Percentiles rank a stretch among this genome's conserved stretches.
These are phyloP conservation scores for Acaromyces ingoldii DNA, from an alignment of 1,284 basidiomycete genomes.

Conservation along the genomic window DNA sequence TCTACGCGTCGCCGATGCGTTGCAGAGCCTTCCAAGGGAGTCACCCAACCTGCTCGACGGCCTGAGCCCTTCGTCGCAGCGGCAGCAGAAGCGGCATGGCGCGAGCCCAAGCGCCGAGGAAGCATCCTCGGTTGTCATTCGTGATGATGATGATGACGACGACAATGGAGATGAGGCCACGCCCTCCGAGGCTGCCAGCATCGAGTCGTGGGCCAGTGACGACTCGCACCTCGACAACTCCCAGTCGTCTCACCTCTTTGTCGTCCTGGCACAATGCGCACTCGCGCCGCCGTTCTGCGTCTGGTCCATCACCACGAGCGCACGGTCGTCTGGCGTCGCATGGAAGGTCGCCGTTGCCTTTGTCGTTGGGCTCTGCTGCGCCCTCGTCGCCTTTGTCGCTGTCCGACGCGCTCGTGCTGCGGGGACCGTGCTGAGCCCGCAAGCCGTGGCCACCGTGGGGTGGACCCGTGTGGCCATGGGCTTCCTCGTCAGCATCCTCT, in stretches of 20 bases:
- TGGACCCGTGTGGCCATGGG: slow-evolving; percentile 19
- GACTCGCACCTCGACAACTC: background rate
- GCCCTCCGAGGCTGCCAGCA: background rate
- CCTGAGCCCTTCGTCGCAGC: background rate
- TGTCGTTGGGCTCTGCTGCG: slow-evolving; percentile 7
- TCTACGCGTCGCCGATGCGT: slow-evolving; percentile 25
- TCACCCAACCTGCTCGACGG: background rate
- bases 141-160: background rate
- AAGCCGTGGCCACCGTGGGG: background rate
- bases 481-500: slow-evolving; percentile 42
- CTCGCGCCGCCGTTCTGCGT: slow-evolving; percentile 34
- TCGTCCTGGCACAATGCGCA: slow-evolving; percentile 32
- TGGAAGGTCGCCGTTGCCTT: slow-evolving; percentile 15
- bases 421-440: background rate
- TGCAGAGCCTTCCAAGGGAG: slow-evolving; percentile 22
- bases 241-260: slow-evolving; percentile 12
- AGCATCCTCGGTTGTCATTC: background rate
- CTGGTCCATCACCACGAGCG: slow-evolving; percentile 26
- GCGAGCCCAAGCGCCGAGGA: background rate
- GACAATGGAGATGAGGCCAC: background rate
- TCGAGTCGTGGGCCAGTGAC: slow-evolving; percentile 1
- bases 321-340: slow-evolving; percentile 11
- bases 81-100: too few species aligned
- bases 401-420: background rate
- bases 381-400: slow-evolving; percentile 8